Evolutionary conservation across 1,139 yeast species (phyloP), one percentile per base, ranked within the genome.

Genomic region (Pichia sp.): DNA sequence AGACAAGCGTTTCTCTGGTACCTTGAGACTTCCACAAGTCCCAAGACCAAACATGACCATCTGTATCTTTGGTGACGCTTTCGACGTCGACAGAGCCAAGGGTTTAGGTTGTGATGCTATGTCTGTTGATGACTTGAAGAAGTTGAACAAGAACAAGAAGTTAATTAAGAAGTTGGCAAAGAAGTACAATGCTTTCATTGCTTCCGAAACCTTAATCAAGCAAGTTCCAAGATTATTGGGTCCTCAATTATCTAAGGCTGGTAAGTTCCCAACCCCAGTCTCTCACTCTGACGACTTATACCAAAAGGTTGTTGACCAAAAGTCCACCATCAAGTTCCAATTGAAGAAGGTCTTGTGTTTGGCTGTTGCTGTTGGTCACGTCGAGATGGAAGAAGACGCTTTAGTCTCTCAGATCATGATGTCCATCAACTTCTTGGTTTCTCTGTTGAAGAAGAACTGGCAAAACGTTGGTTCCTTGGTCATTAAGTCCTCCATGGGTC

Each of bases 41-140:
- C 99, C 99, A 83, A 95, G 99, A 86, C 99, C 99, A 81, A 93
- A 93, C 97, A 90, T 95, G 98, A 89, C 98, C 80, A 80, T 95
- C 83, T 95, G 99, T 82, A 90, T 95, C 76, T 93, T 95, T 73
- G 99, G 99, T 87, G 99, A 95, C 78, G 99, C 99, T 76, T 93
- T 93, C 75, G 99, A 95, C 80, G 96, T 90, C 71, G 99, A 95
- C 87, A 92, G 99, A 85, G 98, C 99, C 74, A 93, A 95, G 89
- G 92, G 98, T 69, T 83, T 87, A 74, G 99, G 98, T 84, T 89
- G 90, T 74, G 99, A 95, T 75, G 98, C 99, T 75, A 93, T 95
- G 99, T 90, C 98, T 65, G 99, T 93, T 75, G 99, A 95, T 71
- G 99, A 95, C 81, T 88, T 95, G 82, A 95, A 95, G 88, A 95